Base-by-base conservation (phyloP, 805 yeast genomes). In the Hemisphaericaspora nanyangensis region DNA sequence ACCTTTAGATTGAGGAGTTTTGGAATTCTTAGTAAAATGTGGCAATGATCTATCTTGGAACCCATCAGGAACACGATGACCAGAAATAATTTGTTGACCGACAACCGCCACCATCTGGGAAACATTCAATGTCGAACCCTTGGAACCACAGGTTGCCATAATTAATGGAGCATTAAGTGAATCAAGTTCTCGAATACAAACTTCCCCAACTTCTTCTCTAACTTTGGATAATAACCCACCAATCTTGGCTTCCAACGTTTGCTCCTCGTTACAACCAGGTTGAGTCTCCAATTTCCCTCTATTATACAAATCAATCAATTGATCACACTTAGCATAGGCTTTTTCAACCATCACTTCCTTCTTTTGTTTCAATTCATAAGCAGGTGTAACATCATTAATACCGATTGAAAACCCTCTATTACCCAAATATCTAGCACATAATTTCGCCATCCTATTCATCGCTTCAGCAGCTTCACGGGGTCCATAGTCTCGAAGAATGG, bases 71-170 rank as follows among this genome's bases (percentile, higher is more conserved):
- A 93, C 99, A 77, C 99, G 95, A 60, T 88, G 86, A 64, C 99
- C 99, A 4, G 96, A 82, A 51, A 93, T 93, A 70, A 93, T 93
- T 66, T 93, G 99, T 69, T 93, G 99, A 39, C 99, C 99, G 20
- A 93, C 99, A 59, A 91, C 96, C 0, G 99, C 99, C 75, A 93
- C 98, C 99, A 93, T 93, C 71, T 93, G 99, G 11, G 99, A 93
- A 22, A 93, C 99, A 63, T 93, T 93, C 46, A 95, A 76, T 0
- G 96, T 89, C 29, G 98, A 93, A 65, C 99, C 99, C 63, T 93
- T 93, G 30, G 98, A 91, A 52, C 99, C 99, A 76, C 98, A 93
- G 1, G 96, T 87, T 10, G 99, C 97, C 99, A 93, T 93, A 58
- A 93, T 91, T 55, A 93, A 76, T 29, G 99, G 99, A 17, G 99